These are phyloP conservation scores for Fusarium odoratissimum DNA, from an alignment of 2,329 filamentous ascomycete species.

Conservation along the genomic window DNA sequence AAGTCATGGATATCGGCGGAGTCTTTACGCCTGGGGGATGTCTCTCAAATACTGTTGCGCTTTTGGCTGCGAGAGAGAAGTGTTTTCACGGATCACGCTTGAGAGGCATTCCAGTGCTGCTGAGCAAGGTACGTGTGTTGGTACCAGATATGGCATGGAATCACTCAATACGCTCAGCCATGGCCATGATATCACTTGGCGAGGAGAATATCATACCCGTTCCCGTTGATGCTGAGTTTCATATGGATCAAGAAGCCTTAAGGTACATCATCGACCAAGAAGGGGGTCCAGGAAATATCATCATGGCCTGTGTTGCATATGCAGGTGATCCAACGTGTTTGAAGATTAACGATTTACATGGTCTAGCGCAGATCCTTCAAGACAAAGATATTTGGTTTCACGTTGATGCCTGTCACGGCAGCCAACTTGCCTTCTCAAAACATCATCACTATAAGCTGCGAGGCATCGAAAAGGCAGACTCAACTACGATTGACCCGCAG, in stretches of 20 bases:
- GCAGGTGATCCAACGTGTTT: neutral
- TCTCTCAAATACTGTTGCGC: neutral
- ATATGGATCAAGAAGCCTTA: neutral
- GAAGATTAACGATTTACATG: neutral
- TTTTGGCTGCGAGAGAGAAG: neutral
- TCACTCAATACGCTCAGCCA: neutral
- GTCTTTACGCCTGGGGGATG: neutral
- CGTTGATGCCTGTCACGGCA: neutral
- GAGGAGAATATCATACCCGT: neutral
- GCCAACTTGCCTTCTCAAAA: neutral
- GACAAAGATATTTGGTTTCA: neutral
- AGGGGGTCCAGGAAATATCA: fast-evolving
- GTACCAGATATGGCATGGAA: neutral
- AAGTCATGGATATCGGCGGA: neutral
- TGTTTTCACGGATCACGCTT: neutral
- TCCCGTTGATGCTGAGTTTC: neutral
- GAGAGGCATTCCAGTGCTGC: neutral
- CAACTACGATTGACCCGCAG: neutral
- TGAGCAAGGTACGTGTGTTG: neutral
- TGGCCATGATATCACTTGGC: neutral
- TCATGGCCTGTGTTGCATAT: neutral
- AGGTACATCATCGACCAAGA: neutral
- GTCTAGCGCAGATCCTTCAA: neutral
- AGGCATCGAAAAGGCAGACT: neutral
- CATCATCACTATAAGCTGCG: neutral